Conservation (phyloP, 2,329 filamentous ascomycete species). For the Botrytis fabae region DNA sequence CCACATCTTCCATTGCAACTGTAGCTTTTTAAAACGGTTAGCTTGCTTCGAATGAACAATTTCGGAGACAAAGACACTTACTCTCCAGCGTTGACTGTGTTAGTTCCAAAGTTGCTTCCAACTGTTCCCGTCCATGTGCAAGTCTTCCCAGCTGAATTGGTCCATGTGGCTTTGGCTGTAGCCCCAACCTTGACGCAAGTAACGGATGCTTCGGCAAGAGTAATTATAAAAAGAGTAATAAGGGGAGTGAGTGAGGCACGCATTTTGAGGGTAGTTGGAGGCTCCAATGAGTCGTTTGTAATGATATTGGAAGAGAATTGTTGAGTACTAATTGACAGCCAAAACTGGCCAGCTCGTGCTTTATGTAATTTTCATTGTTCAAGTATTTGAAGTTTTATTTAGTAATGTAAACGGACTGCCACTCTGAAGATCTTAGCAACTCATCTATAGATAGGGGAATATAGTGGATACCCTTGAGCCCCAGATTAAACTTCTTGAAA, state of each 20-base stretch:
- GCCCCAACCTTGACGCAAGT: constrained; percentile 45
- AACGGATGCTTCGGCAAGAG: constrained; percentile 34
- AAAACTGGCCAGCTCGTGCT: neutral
- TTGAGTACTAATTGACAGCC: neutral
- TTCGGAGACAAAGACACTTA: constrained; percentile 36
- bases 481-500: neutral
- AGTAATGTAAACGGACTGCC: neutral
- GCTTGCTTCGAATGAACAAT: neutral
- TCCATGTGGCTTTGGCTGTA: constrained; percentile 50
- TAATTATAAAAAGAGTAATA: neutral
- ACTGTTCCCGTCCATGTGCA: constrained; percentile 49
- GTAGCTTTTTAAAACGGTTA: constrained; percentile 43
- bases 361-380: neutral
- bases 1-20: constrained; percentile 53
- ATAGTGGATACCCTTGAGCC: neutral
- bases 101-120: constrained; percentile 51
- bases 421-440: too few species aligned
- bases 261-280: neutral
- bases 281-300: neutral
- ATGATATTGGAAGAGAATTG: neutral
- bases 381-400: neutral
- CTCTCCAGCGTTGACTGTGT: constrained; percentile 46
- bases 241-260: neutral
- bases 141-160: constrained; percentile 45
- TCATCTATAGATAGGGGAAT: neutral